A percentile compares a stretch with the other conserved stretches of the same genome.
These are phyloP conservation scores for Bipolaris cookei DNA, from an alignment of 2,329 filamentous ascomycete species.

Conservation along the genomic window DNA sequence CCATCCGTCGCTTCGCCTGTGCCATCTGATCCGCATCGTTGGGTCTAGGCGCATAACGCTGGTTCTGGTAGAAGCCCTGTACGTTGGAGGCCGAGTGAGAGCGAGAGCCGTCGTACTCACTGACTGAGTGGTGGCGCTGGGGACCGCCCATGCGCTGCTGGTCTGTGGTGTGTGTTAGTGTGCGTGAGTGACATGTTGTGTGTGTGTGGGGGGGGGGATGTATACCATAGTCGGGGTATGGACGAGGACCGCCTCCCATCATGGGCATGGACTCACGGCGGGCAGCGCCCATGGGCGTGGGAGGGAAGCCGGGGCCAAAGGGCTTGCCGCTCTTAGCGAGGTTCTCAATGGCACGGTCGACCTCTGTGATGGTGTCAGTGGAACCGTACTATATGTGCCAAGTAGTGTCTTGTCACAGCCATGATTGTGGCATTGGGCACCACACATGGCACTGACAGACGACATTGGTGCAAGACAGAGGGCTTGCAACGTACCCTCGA, in stretches of 20 bases:
- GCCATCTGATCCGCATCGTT: constrained; percentile 98
- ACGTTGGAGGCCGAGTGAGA: constrained; percentile 78
- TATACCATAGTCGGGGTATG: constrained; percentile 66
- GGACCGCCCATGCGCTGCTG: constrained; percentile 67
- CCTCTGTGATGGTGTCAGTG: constrained; percentile 66
- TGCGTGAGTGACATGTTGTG: background rate
- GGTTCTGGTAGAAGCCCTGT: constrained; percentile 92
- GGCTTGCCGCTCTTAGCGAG: constrained; percentile 96
- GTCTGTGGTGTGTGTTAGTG: constrained; percentile 54
- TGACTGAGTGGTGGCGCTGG: constrained; percentile 81
- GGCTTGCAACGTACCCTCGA: constrained; percentile 74
- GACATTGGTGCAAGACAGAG: background rate
- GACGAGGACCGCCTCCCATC: constrained; percentile 61
- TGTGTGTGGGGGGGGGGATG: background rate
- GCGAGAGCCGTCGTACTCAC: constrained; percentile 80
- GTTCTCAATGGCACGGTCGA: constrained; percentile 94
- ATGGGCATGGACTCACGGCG: constrained; percentile 83
- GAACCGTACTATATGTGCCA: background rate
- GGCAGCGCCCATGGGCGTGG: constrained; percentile 53
- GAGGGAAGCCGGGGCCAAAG: constrained; percentile 60
- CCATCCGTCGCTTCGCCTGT: constrained; percentile 99
- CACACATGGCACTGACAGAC: background rate
- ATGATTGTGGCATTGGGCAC: constrained; percentile 5
- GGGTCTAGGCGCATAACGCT: constrained; percentile 86
- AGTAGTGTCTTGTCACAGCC: constrained; percentile 6